Evolutionary conservation across 1,284 basidiomycete species (phyloP).

Genomic region (Erythrobasidium hasegawianum): DNA sequence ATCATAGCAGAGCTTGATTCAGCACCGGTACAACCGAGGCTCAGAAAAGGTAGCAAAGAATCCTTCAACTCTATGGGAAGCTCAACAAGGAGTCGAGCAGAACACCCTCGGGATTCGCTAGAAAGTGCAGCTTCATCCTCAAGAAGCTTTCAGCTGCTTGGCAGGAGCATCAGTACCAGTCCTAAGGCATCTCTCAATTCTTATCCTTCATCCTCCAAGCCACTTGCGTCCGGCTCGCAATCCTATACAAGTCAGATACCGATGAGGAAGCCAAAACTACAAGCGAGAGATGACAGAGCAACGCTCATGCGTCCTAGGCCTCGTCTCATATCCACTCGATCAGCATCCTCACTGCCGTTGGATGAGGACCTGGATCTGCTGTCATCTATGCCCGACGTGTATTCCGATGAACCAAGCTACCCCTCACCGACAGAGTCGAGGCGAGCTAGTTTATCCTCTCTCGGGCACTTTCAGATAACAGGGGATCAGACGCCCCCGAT

Average conservation of each 20-base stretch:
- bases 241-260: neutral
- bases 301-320: neutral
- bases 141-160: neutral
- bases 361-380: neutral
- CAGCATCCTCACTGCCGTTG: conserved; percentile 15
- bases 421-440: conserved; percentile 11
- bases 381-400: neutral
- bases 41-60: neutral
- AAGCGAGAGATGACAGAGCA: conserved; percentile 20
- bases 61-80: neutral
- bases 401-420: neutral
- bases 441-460: conserved; percentile 24
- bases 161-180: neutral
- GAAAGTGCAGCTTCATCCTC: neutral
- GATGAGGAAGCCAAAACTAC: conserved; percentile 4
- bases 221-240: neutral
- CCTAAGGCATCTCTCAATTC: neutral
- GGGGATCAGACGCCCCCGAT: neutral
- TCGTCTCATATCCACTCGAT: conserved; percentile 14
- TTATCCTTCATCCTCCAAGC: neutral
- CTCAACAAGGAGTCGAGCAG: neutral
- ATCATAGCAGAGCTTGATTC: neutral
- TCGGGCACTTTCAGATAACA: neutral
- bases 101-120: neutral
- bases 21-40: neutral